Conservation (phyloP, 192 early-diverging fungal genomes). For the Backusella circina region DNA sequence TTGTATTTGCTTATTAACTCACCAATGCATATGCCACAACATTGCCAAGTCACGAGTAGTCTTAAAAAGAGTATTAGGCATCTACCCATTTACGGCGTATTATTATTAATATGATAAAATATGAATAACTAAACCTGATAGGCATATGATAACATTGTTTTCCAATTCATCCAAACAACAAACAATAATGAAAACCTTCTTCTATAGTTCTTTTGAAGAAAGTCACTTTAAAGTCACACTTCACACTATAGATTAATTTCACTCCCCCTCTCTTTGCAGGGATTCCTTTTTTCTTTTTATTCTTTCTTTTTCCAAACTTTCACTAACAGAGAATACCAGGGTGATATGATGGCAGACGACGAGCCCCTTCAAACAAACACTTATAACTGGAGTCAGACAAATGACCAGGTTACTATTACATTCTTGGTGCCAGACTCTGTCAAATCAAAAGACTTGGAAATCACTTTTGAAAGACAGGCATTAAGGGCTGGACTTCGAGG, state of each 20-base stretch:
- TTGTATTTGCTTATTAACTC: too few relatives aligned
- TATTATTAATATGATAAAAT: too few relatives aligned
- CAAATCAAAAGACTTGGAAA: constrained; percentile 34
- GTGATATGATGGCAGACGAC: constrained; percentile 9
- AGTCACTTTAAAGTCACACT: neutral
- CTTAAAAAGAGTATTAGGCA: too few relatives aligned
- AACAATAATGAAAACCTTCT: neutral
- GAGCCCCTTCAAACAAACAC: constrained; percentile 33
- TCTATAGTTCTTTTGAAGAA: neutral
- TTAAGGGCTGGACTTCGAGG: constrained; percentile 35
- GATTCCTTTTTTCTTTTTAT: neutral
- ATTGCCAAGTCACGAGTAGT: too few relatives aligned
- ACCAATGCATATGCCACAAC: too few relatives aligned
- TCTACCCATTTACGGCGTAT: too few relatives aligned
- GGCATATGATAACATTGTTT: neutral
- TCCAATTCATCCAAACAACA: neutral
- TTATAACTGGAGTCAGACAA: constrained; percentile 34
- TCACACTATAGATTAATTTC: neutral
- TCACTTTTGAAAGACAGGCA: constrained; percentile 26
- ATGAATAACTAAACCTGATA: neutral
- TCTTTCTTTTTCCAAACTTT: neutral
- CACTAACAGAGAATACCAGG: neutral
- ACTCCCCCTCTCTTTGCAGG: neutral
- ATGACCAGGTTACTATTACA: constrained; percentile 35
- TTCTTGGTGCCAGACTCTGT: constrained; percentile 32